Base-by-base conservation (phyloP, 2,329 filamentous ascomycete species). In the Fonsecaea multimorphosa region DNA sequence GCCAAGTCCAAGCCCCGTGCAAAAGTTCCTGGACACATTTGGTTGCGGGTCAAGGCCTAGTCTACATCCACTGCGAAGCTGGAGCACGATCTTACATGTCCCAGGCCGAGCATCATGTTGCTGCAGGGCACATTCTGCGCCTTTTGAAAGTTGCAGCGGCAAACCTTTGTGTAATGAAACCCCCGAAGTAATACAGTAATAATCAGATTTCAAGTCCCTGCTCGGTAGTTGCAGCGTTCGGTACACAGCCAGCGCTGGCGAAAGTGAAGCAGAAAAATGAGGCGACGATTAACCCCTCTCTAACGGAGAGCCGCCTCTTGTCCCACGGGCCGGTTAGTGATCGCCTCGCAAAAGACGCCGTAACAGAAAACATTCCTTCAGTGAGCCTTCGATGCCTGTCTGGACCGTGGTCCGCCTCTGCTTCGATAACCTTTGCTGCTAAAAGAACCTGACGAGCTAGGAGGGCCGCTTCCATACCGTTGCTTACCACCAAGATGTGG, bases 331-430 rank as follows among this genome's bases (percentile, higher is more conserved):
- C 5, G 29, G 38, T 49, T 19, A 24, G 8, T 12, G 24, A 6
- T 12, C 8, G 44, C 44, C 22, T 27, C 27, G 19, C 44, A 24
- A 24, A 49, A 54, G 27, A 12, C 27, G 52, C 29, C 52, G 52
- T 19, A 32, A 31, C 14, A 58, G 22, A 51, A 44, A 27, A 55
- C 19, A 24, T 14, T 27, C 44, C 19, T 14, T 68, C 60, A 68
- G 40, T 68, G 44, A 63, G 66, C 66, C 49, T 70, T 70, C 40
- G 66, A 66, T 34, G 61, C 54, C 24, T 66, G 64, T 58, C 66
- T 64, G 49, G 60, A 46, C 27, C 66, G 58, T 16, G 57, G 58
- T 19, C 59, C 59, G 22, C 44, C 61, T 53, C 64, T 56, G 19
- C 64, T 34, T 38, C 68, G 49, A 29, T 60, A 32, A 34, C 53